Base-by-base conservation (phyloP, 2,329 filamentous ascomycete genomes). In the Scedosporium apiospermum region DNA sequence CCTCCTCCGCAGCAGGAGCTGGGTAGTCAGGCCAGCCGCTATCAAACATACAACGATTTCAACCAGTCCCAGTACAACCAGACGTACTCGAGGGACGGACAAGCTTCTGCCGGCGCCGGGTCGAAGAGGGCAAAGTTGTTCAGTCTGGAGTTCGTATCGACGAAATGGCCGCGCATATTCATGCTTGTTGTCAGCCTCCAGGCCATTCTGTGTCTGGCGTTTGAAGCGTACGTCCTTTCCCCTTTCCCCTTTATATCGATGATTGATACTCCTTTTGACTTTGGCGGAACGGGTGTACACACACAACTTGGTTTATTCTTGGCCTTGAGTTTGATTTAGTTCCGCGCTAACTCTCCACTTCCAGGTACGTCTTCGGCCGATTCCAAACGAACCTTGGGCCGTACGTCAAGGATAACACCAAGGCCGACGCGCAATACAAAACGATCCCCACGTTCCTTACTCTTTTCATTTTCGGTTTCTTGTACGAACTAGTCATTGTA, bases 381-480 rank as follows among this genome's bases (percentile, higher is more conserved):
- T 98, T 97, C 75, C 91, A 97, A 73, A 76, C 76, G 53, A 86
- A 80, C 65, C 74, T 88, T 51, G 69, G 71, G 10, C 66, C 83
- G 42, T 60, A 63, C n/a, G 46, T 27, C 53, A 58, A 38, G 67
- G 73, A 12, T 57, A 71, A 78, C 53, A 70, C 76, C 63, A 71
- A 76, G 34, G 65, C 69, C 59, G 66, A 72, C 16, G 75, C 78
- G 53, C 82, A 85, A 65, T 80, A 81, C 68, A 83, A 82, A 71
- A 88, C 93, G 0, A 96, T 99, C 66, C 93, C 95, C 27, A 98
- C 93, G 44, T 98, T 97, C 76, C 82, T 99, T 64, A 91, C 93
- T 26, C 85, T 99, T 57, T 96, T 98, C 80, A 96, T 97, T 74
- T 97, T 99, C 74, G 95, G 91, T 65, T 98, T 96, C 77, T 75